phyloP scores from a whole-genome alignment of 1,139 yeast species.

The Lodderomyces oxycetoniae region DNA sequence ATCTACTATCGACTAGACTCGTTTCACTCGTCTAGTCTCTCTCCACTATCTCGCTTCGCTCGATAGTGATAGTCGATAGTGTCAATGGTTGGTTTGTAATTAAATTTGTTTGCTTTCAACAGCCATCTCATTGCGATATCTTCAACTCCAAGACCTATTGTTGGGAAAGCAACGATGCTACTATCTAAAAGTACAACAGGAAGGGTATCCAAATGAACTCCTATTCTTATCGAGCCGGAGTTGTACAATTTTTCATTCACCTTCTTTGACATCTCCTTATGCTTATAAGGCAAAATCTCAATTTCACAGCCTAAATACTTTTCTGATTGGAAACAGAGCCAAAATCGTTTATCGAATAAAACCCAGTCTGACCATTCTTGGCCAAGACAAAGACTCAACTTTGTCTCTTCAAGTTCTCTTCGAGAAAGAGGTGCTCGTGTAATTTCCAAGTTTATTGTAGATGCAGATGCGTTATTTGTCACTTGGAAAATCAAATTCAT shows the following conservation, averaged over 20 bases:
- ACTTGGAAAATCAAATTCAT: slow-evolving; percentile 23
- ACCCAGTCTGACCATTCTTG: slow-evolving; percentile 26
- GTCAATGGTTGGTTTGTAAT: too few relatives aligned
- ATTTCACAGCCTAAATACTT: slow-evolving; percentile 7
- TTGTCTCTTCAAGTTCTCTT: slow-evolving; percentile 13
- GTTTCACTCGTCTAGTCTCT: neutral
- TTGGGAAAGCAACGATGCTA: slow-evolving; percentile 20
- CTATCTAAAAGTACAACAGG: slow-evolving; percentile 15
- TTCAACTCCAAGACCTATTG: slow-evolving; percentile 11
- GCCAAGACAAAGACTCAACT: slow-evolving; percentile 5
- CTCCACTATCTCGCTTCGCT: too few relatives aligned
- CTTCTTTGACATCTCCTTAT: slow-evolving; percentile 13
- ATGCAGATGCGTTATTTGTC: slow-evolving; percentile 7
- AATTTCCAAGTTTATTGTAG: slow-evolving; percentile 10
- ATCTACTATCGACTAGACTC: neutral
- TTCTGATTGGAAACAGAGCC: slow-evolving; percentile 22
- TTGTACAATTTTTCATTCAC: slow-evolving; percentile 5
- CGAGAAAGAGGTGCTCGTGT: slow-evolving; percentile 25
- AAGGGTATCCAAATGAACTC: slow-evolving; percentile 7
- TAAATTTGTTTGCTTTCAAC: slow-evolving; percentile 17
- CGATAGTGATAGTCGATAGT: too few relatives aligned
- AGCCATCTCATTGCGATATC: slow-evolving; percentile 18
- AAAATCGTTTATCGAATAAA: slow-evolving; percentile 34
- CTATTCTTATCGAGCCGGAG: neutral
- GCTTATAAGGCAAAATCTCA: slow-evolving; percentile 20